A percentile compares a stretch with the other conserved stretches of the same genome.
Conservation (phyloP, 2,329 filamentous ascomycete genomes). For the Plenodomus tracheiphilus region DNA sequence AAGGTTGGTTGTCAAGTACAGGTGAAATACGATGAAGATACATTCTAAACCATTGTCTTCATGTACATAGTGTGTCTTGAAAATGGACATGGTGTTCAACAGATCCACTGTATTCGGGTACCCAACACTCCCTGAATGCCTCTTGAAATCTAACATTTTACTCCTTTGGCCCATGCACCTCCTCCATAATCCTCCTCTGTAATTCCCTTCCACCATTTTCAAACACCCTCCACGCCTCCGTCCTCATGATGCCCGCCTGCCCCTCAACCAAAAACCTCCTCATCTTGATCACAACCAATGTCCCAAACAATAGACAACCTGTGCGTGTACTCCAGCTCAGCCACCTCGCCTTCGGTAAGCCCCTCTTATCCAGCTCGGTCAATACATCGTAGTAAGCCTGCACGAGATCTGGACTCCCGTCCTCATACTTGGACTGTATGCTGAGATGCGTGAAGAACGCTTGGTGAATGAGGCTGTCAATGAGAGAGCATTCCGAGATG, state of each 20-base stretch:
- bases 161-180: conserved; percentile 4
- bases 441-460: conserved; percentile 7
- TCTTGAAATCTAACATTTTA: too few species aligned
- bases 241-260: conserved; percentile 10
- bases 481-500: conserved; percentile 17
- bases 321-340: conserved; percentile 12
- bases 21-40: too few species aligned
- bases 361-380: conserved; percentile 7
- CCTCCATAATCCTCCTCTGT: conserved; percentile 12
- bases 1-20: too few species aligned
- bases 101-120: too few species aligned
- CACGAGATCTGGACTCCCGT: conserved; percentile 16
- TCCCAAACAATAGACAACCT: conserved; percentile 17
- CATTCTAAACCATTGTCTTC: too few species aligned
- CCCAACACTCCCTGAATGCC: too few species aligned
- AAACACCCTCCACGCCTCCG: conserved; percentile 20
- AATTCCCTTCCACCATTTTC: conserved; percentile 9
- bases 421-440: conserved; percentile 1
- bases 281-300: conserved; percentile 27
- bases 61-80: too few species aligned
- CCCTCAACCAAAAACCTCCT: conserved; percentile 13
- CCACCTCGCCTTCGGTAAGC: conserved; percentile 15
- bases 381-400: conserved; percentile 14
- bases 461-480: conserved; percentile 6
- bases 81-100: too few species aligned